Conservation (phyloP, 2,329 filamentous ascomycete genomes). For the Fusarium stilboides region DNA sequence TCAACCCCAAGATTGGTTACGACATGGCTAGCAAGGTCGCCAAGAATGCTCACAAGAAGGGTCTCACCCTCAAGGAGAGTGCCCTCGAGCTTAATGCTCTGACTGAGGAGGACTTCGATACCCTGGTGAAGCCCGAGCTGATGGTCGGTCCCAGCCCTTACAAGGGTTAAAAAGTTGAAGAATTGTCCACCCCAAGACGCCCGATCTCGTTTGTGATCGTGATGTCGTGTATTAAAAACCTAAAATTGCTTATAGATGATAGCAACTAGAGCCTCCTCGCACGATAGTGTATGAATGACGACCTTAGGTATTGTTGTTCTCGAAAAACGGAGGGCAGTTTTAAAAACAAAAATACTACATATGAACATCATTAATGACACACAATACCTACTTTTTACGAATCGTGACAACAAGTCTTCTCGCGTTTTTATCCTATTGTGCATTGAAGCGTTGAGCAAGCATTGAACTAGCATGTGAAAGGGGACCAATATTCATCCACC, state of each 20-base stretch:
- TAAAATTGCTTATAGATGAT: constrained; percentile 29
- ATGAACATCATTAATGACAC: constrained; percentile 7
- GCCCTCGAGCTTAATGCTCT: constrained; percentile 94
- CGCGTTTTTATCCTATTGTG: background rate
- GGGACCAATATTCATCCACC: background rate
- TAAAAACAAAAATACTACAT: background rate
- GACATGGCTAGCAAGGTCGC: constrained; percentile 98
- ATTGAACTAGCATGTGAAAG: constrained; percentile 19
- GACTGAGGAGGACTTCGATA: constrained; percentile 90
- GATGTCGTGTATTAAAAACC: constrained; percentile 23
- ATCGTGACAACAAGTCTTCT: background rate
- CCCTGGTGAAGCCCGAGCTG: constrained; percentile 90
- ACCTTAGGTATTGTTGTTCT: background rate
- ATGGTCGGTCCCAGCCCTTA: constrained; percentile 88
- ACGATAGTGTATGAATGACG: background rate
- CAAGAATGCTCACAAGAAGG: constrained; percentile 99
- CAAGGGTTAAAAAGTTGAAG: constrained; percentile 57
- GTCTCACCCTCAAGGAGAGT: constrained; percentile 91
- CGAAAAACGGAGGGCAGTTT: background rate
- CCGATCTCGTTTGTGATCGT: constrained; percentile 10
- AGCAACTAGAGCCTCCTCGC: background rate
- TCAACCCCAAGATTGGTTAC: constrained; percentile 97
- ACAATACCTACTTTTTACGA: background rate
- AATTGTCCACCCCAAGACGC: background rate
- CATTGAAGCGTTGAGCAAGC: background rate